Evolutionary conservation across 306 rosid genomes (phyloP).

Genomic region (Vigna unguiculata): DNA sequence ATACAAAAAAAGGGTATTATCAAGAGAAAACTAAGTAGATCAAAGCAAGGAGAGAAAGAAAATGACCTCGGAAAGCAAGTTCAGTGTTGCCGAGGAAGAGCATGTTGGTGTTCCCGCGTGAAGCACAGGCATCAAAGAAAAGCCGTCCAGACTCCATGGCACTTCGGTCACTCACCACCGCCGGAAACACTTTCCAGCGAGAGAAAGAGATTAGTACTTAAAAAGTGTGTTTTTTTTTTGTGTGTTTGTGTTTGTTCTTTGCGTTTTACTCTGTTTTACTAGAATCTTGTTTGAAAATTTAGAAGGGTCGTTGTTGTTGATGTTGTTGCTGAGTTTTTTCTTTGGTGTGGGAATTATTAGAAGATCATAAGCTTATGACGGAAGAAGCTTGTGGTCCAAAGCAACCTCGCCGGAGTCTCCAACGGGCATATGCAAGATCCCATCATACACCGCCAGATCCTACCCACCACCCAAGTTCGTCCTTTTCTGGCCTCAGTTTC

Average conservation of each 20-base stretch:
- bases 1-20: not conserved
- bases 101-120: conserved; percentile 80
- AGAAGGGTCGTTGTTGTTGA: not conserved
- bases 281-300: conserved; percentile 25
- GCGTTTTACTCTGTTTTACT: not conserved
- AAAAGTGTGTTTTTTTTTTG: not conserved
- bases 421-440: conserved; percentile 89
- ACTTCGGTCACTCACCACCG: not conserved
- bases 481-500: conserved; percentile 38
- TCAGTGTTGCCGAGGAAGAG: conserved; percentile 79
- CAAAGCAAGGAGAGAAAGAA: not conserved
- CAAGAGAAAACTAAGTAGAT: not conserved
- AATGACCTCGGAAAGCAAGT: conserved; percentile 68
- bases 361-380: conserved; percentile 98
- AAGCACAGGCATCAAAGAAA: conserved; percentile 66
- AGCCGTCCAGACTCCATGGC: conserved; percentile 75
- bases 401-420: conserved; percentile 91
- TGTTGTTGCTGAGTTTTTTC: too few species aligned
- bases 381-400: conserved; percentile 98
- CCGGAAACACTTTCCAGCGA: conserved; percentile 17
- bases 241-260: not conserved
- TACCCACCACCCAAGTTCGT: conserved; percentile 51
- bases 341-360: conserved; percentile 49
- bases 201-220: conserved; percentile 1
- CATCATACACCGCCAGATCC: conserved; percentile 69